Percentiles rank a stretch among this genome's conserved stretches.
phyloP scores from a whole-genome alignment of 257 asterid genomes.

The Coffea eugenioides region DNA sequence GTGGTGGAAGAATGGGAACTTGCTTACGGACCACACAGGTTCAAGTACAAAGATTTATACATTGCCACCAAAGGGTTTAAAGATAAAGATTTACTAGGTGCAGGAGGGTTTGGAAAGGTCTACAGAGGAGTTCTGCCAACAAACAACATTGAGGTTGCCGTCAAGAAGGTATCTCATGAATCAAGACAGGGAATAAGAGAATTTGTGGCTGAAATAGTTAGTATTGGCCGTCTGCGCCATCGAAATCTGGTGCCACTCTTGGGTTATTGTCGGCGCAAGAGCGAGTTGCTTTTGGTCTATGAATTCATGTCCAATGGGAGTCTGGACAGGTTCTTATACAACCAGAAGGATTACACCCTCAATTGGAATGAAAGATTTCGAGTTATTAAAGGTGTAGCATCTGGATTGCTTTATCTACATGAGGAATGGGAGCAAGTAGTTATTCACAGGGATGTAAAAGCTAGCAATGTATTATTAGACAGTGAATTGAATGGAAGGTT shows the following conservation, averaged over 20 bases:
- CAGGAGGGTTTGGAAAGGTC: conserved; percentile 29
- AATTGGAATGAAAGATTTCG: conserved; percentile 26
- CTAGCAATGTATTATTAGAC: conserved; percentile 27
- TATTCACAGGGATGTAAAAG: conserved; percentile 30
- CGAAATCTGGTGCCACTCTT: conserved; percentile 24
- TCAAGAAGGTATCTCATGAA: conserved; percentile 24
- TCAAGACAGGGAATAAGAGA: conserved; percentile 26
- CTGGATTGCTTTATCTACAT: conserved; percentile 27
- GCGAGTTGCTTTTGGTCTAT: conserved; percentile 27
- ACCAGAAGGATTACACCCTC: not conserved
- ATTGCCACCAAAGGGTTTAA: conserved; percentile 25
- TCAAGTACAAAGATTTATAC: conserved; percentile 22
- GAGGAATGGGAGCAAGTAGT: conserved; percentile 24
- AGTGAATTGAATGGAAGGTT: conserved; percentile 26
- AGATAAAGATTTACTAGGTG: conserved; percentile 7
- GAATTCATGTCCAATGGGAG: conserved; percentile 30
- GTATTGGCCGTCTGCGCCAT: conserved; percentile 24
- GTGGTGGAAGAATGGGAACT: conserved; percentile 29
- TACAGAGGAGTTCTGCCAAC: conserved; percentile 10
- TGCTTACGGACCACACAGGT: conserved; percentile 24
- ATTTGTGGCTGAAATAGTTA: conserved; percentile 26
- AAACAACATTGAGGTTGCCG: conserved; percentile 11
- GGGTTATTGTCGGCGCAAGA: conserved; percentile 24
- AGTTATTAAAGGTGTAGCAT: conserved; percentile 31
- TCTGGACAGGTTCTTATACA: conserved; percentile 21